Evolutionary conservation across 495 filamentous ascomycete genomes (phyloP).

Genomic region (Podospora fimiseda): DNA sequence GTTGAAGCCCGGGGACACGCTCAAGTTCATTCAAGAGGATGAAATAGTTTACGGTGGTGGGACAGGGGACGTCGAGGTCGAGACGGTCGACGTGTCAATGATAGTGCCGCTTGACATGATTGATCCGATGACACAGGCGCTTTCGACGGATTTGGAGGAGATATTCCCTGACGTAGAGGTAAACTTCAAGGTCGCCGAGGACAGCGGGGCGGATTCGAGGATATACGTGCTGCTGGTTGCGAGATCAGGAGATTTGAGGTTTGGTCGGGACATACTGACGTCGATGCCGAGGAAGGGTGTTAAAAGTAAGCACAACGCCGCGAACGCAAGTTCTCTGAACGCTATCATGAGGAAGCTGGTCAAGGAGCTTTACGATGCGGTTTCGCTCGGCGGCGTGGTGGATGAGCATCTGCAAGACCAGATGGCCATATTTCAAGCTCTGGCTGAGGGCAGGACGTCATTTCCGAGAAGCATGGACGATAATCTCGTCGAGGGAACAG

Average conservation of each 20-base stretch:
- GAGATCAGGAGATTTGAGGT: slow-evolving; percentile 52
- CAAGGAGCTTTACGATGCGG: slow-evolving; percentile 52
- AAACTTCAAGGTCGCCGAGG: slow-evolving; percentile 47
- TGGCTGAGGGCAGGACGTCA: slow-evolving; percentile 51
- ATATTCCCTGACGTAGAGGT: slow-evolving; percentile 43
- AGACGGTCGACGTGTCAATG: slow-evolving; percentile 56
- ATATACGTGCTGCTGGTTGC: slow-evolving; percentile 71
- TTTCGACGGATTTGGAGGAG: slow-evolving; percentile 29
- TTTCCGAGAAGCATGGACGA: slow-evolving; percentile 25
- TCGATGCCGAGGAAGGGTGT: slow-evolving; percentile 42
- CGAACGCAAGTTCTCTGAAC: slow-evolving; percentile 20
- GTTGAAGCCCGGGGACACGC: slow-evolving; percentile 32
- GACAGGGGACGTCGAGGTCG: slow-evolving; percentile 29
- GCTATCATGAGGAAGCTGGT: slow-evolving; percentile 44
- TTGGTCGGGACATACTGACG: slow-evolving; percentile 63
- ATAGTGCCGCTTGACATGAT: slow-evolving; percentile 42
- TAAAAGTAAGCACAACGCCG: slow-evolving; percentile 14
- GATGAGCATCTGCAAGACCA: slow-evolving; percentile 76
- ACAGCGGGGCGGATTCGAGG: slow-evolving; percentile 53
- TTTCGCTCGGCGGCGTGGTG: slow-evolving; percentile 49
- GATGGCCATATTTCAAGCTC: slow-evolving; percentile 71
- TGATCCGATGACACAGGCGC: slow-evolving; percentile 30
- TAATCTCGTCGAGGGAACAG: slow-evolving; percentile 13
- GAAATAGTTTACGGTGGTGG: slow-evolving; percentile 1
- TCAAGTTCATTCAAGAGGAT: slow-evolving; percentile 40